A percentile compares a stretch with the other conserved stretches of the same genome.
phyloP scores from a whole-genome alignment of 345 rosid genomes.

The Odontarrhena argentea region DNA sequence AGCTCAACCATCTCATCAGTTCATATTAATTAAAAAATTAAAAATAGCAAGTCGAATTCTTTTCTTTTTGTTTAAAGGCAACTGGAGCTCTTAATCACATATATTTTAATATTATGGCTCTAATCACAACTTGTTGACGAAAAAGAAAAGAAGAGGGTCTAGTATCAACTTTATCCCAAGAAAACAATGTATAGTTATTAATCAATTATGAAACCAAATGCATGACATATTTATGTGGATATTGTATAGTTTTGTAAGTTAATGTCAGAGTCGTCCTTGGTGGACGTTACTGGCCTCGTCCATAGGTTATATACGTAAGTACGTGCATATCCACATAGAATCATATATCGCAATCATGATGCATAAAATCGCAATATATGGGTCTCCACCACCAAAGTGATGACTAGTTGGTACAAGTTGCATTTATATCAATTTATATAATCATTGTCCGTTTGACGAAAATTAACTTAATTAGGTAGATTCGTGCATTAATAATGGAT shows the following conservation, averaged over 20 bases:
- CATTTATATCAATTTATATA: conserved; percentile 12
- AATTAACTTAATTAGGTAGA: conserved; percentile 12
- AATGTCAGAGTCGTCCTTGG: conserved; percentile 15
- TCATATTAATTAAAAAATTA: no score
- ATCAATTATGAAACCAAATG: conserved; percentile 14
- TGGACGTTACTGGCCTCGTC: conserved; percentile 21
- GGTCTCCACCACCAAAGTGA: conserved; percentile 30
- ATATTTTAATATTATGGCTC: no score
- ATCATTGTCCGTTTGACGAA: conserved; percentile 16
- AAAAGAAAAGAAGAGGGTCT: no score
- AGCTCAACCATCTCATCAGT: no score
- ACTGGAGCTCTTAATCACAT: no score
- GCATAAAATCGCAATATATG: conserved; percentile 4
- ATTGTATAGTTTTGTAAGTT: not conserved
- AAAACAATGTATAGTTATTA: conserved; percentile 4
- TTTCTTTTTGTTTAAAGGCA: no score
- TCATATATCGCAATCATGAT: not conserved
- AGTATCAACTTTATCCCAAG: not conserved
- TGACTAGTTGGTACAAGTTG: conserved; percentile 30
- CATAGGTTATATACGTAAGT: conserved; percentile 15
- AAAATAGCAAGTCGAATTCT: no score
- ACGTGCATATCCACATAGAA: conserved; percentile 26
- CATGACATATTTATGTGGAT: conserved; percentile 9
- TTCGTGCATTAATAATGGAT: conserved; percentile 13
- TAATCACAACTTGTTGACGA: no score